Base-by-base conservation (phyloP, 768 basidiomycete species). In the Lactarius tabidus region DNA sequence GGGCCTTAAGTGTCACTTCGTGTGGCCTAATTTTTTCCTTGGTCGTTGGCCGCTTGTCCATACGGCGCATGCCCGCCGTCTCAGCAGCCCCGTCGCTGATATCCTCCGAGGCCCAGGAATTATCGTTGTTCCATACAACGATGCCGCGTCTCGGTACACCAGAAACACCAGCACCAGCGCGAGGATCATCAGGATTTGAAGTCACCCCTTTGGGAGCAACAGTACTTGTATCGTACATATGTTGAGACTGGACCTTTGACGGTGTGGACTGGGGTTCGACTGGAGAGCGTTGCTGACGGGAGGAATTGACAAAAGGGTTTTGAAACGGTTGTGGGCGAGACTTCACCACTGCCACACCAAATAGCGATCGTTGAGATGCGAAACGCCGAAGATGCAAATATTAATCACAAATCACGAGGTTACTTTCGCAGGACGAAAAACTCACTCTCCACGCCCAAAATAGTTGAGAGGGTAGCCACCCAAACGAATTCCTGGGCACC, bases 31-130 rank as follows among this genome's bases (percentile, higher is more conserved):
- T 65, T 12, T 70, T 68, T 64, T 61, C 70, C 66, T 65, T 70
- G 66, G 69, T 70, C 36, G 66, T 65, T 57, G 65, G 69, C 65
- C 29, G 38, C 41, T 65, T 69, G 61, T 69, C 71, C 5, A 60
- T 36, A 4, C 29, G 29, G 38, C 43, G 68, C 59, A n/a, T n/a
- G n/a, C n/a, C n/a, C n/a, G n/a, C n/a, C n/a, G 55, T 23, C 20
- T 61, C 59, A 5, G 45, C 76, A 68, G 38, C 78, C 69, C 56
- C 69, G 61, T 69, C 77, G 75, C 62, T 78, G 72, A 60, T 75
- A 70, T 82, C 85, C 63, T 86, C 87, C 8, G 84, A 86, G 45
- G 82, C 83, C 87, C 87, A 89, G 26, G 74, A 75, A 53, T 78
- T 84, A 43, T 82, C 82, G 55, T 82, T 76, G 48, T 71, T 82